phyloP scores from a whole-genome alignment of 2,329 filamentous ascomycete genomes.

The Alternaria postmessia region DNA sequence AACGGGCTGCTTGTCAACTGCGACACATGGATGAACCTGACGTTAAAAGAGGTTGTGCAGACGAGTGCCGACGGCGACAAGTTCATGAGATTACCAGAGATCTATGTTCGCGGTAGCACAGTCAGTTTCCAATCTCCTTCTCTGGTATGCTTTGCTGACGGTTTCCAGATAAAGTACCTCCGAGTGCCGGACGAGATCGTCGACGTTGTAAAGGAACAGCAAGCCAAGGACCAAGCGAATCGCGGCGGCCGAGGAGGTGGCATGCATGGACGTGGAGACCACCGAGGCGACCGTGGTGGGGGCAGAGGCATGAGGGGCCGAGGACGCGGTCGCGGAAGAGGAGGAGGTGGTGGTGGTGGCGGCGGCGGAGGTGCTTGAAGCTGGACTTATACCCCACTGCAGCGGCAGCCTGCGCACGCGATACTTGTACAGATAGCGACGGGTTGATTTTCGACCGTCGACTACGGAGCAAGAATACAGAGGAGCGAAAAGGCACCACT shows the following conservation, averaged over 20 bases:
- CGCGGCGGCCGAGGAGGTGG: constrained; percentile 73
- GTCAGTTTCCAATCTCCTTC: constrained; percentile 63
- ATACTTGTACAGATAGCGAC: constrained; percentile 6
- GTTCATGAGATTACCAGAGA: constrained; percentile 90
- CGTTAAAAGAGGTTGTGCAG: constrained; percentile 94
- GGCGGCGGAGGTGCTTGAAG: constrained; percentile 40
- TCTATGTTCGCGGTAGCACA: constrained; percentile 97
- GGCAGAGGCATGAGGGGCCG: constrained; percentile 65
- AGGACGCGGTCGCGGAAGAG: constrained; percentile 61
- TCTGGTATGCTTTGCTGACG: background rate
- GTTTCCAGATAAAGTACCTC: constrained; percentile 89
- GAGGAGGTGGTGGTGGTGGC: constrained; percentile 63
- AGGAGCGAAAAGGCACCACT: background rate
- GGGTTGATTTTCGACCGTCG: background rate
- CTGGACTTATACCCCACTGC: constrained; percentile 1
- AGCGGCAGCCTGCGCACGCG: constrained; percentile 3
- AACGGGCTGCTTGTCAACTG: constrained; percentile 96
- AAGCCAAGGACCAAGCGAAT: constrained; percentile 70
- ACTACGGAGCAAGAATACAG: constrained; percentile 3
- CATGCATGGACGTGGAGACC: constrained; percentile 62
- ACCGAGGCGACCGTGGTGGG: constrained; percentile 59
- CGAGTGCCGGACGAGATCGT: constrained; percentile 97
- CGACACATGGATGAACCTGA: constrained; percentile 99
- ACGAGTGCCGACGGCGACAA: constrained; percentile 94
- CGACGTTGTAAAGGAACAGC: constrained; percentile 90